These are phyloP conservation scores for Linanthus parryae DNA, from an alignment of 148 eudicot genomes.

Conservation along the genomic window DNA sequence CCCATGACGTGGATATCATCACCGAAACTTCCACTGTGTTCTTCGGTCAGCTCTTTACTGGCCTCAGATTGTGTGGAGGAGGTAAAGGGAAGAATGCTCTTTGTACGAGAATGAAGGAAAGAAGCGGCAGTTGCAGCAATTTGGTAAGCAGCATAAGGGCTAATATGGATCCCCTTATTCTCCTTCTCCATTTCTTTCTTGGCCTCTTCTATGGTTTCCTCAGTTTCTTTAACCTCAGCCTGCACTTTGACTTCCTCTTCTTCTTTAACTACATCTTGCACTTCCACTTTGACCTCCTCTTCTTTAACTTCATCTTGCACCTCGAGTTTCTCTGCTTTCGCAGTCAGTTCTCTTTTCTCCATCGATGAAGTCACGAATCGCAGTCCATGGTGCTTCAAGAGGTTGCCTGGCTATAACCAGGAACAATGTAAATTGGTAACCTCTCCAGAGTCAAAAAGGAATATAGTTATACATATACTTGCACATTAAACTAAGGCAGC, in stretches of 20 bases:
- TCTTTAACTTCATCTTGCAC: constrained; percentile 21
- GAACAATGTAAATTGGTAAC: no score
- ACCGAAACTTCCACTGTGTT: constrained; percentile 8
- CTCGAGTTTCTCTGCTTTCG: constrained; percentile 41
- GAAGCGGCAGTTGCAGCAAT: constrained; percentile 95
- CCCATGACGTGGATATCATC: constrained; percentile 3
- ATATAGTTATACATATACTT: not conserved
- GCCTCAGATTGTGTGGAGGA: constrained; percentile 33
- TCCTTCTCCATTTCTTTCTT: constrained; percentile 21
- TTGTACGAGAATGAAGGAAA: constrained; percentile 69
- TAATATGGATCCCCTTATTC: constrained; percentile 28
- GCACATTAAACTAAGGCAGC: not conserved
- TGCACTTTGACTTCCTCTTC: constrained; percentile 33
- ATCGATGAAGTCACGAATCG: constrained; percentile 74
- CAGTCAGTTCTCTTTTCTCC: constrained; percentile 60
- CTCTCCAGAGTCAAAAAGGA: no score
- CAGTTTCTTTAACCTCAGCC: constrained; percentile 22
- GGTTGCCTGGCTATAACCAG: constrained; percentile 48
- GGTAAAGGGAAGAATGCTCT: constrained; percentile 48
- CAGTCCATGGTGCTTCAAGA: constrained; percentile 48
- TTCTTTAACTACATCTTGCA: constrained; percentile 1
- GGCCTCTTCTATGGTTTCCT: constrained; percentile 3
- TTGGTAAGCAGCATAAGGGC: constrained; percentile 65
- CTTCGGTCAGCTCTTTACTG: constrained; percentile 15
- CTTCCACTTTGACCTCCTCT: constrained; percentile 10